These are phyloP conservation scores for Clonostachys byssicola DNA, from an alignment of 2,329 filamentous ascomycete species.

Conservation along the genomic window DNA sequence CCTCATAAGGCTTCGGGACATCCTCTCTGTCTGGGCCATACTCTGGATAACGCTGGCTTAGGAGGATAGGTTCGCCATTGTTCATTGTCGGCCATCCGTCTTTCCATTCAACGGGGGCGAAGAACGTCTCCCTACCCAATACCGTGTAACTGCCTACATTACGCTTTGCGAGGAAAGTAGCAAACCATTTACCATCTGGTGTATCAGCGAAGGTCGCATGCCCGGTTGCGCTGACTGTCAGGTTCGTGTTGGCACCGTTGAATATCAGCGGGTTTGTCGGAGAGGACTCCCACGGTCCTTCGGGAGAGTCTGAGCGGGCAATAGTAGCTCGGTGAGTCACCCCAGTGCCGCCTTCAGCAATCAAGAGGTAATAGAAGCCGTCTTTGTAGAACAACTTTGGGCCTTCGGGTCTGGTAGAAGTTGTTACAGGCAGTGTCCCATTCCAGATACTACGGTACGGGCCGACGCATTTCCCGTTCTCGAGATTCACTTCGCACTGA, in stretches of 20 bases:
- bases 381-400: constrained; percentile 35
- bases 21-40: not conserved
- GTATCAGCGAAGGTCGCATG: constrained; percentile 13
- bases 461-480: constrained; percentile 10
- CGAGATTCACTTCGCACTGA: constrained; percentile 13
- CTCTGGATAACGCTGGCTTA: not conserved
- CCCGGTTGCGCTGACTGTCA: constrained; percentile 10
- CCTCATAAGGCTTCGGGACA: not conserved
- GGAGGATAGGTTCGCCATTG: constrained; percentile 6
- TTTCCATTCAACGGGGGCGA: constrained; percentile 12
- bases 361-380: constrained; percentile 41
- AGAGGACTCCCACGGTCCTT: constrained; percentile 33
- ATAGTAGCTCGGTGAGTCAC: constrained; percentile 34
- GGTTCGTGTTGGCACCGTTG: constrained; percentile 8
- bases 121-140: constrained; percentile 11
- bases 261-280: constrained; percentile 28
- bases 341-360: constrained; percentile 43
- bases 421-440: constrained; percentile 9
- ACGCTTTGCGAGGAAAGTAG: constrained; percentile 11
- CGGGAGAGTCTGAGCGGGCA: constrained; percentile 29
- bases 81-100: constrained; percentile 15
- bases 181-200: constrained; percentile 13
- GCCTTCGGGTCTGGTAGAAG: constrained; percentile 8
- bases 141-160: constrained; percentile 6
- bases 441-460: constrained; percentile 13